Evolutionary conservation across 495 filamentous ascomycete species (phyloP), one percentile per base, ranked within the genome.

Genomic region (Neurospora tetrasperma): DNA sequence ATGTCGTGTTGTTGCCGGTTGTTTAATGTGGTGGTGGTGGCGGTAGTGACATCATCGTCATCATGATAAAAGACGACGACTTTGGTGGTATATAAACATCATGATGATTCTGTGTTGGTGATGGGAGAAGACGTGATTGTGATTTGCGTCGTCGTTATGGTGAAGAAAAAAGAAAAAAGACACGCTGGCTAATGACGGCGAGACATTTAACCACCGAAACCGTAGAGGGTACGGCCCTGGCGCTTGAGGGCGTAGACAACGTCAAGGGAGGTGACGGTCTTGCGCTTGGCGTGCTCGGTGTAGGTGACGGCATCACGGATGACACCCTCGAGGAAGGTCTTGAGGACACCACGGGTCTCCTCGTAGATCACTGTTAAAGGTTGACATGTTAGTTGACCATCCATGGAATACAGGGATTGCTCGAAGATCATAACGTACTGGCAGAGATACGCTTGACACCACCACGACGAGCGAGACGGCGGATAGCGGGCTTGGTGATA

Each of bases 401-500:
- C 6, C 27, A 9, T 35, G 54, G 14, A 71, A 43, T 35, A 39
- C 46, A 69, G 3, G 7, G 42, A 43, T 8, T 11, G 9, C 10
- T 27, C 38, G 46, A 39, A 14, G 27, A 14, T 66, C 27, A 69
- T 11, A 71, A 88, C 90, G 78, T 89, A 92, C 90, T 94, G 84
- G 92, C 92, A 81, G 96, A 98, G 88, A 99, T 99, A 98, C 96
- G 96, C 93, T 99, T 98, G 88, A 98, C 94, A 94, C 94, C 94
- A 86, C 94, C 94, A 93, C 94, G 94, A 84, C 94, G 94, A 73
- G 96, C 96, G 84, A 99, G 96, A 96, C 96, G 96, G 84, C 96
- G 94, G 88, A 99, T 99, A 82, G 96, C 96, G 83, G 96, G 96
- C 93, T 99, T 99, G 84, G 96, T 99, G 85, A 99, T 99, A 89